phyloP scores from a whole-genome alignment of 2,329 filamentous ascomycete species.

The Apiospora sp. region DNA sequence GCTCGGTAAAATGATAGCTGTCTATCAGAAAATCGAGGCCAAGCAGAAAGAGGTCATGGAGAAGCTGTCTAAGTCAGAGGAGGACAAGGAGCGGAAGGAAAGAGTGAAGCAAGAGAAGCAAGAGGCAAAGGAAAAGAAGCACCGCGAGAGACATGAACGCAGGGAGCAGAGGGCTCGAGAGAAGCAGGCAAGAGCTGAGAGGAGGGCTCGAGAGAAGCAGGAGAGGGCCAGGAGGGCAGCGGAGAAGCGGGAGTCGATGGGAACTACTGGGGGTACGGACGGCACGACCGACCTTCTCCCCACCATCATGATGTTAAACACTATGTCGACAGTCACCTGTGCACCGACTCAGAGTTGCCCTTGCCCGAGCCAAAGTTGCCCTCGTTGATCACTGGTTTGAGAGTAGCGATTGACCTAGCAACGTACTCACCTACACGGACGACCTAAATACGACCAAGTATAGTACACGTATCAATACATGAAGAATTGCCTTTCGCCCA shows the following conservation, averaged over 20 bases:
- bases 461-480: constrained; percentile 13
- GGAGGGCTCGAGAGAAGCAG: constrained; percentile 31
- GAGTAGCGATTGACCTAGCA: neutral
- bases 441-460: neutral
- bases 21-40: constrained; percentile 5
- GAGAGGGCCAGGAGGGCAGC: constrained; percentile 18
- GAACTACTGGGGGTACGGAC: neutral
- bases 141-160: constrained; percentile 31
- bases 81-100: constrained; percentile 32
- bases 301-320: no score
- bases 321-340: no score
- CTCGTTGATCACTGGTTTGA: neutral
- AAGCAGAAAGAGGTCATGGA: neutral
- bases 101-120: constrained; percentile 34
- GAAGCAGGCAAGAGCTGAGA: constrained; percentile 31
- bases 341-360: no score
- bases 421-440: neutral
- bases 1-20: constrained; percentile 12
- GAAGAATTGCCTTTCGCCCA: neutral
- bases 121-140: constrained; percentile 30
- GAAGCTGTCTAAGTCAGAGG: neutral
- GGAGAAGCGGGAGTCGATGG: neutral
- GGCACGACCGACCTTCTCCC: neutral
- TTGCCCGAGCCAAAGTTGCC: no score
- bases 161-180: constrained; percentile 30